Conservation (phyloP, 2,329 filamentous ascomycete genomes). For the Scedosporium minutisporum region DNA sequence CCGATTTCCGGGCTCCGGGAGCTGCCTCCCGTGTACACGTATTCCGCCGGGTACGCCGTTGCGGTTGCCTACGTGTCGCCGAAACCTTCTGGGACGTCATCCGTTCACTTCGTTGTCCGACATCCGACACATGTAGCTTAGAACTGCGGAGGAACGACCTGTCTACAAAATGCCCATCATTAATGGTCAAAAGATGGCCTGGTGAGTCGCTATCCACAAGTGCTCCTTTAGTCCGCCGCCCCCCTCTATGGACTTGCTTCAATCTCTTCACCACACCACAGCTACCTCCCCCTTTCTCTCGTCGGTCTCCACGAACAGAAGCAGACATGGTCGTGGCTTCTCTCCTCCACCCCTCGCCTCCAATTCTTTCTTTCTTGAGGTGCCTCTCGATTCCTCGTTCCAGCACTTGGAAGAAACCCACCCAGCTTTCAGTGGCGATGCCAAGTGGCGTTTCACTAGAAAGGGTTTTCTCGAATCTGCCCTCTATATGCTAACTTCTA, state of each 20-base stretch:
- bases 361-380: neutral
- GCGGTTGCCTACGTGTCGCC: neutral
- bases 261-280: slow-evolving; percentile 5
- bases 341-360: neutral
- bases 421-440: neutral
- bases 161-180: slow-evolving; percentile 51
- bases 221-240: neutral
- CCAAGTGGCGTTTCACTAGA: neutral
- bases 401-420: neutral
- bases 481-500: neutral
- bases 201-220: slow-evolving; percentile 40
- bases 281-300: slow-evolving; percentile 5
- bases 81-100: neutral
- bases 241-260: neutral
- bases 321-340: neutral
- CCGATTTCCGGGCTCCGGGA: neutral
- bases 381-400: neutral
- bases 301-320: neutral
- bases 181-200: slow-evolving; percentile 64
- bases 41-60: neutral
- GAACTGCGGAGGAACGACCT: neutral
- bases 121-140: neutral
- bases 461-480: neutral
- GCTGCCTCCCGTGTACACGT: neutral
- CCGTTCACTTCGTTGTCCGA: neutral